phyloP scores from a whole-genome alignment of 495 filamentous ascomycete genomes.

The Daldinia grandis region DNA sequence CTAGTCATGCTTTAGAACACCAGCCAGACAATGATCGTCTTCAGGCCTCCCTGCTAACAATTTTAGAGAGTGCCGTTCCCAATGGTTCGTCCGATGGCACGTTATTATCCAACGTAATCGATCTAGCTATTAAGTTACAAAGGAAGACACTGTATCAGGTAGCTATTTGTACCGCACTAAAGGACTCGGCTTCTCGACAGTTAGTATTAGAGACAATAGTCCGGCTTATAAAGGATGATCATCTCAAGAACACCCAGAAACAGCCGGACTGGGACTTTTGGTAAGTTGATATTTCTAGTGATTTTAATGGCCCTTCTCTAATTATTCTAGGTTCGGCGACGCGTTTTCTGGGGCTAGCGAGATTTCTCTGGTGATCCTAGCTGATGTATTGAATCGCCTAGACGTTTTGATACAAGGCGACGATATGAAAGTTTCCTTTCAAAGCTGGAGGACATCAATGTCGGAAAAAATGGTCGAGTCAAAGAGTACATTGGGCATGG shows the following conservation, averaged over 20 bases:
- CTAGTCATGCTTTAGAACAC: neutral
- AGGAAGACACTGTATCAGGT: neutral
- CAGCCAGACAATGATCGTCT: neutral
- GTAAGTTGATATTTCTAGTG: neutral
- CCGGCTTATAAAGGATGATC: neutral
- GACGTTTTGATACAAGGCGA: neutral
- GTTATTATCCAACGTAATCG: neutral
- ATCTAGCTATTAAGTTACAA: neutral
- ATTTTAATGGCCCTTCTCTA: slow-evolving; percentile 1
- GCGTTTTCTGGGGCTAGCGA: neutral
- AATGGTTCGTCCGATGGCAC: neutral
- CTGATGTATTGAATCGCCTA: neutral
- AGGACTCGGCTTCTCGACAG: neutral
- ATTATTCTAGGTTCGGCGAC: slow-evolving; percentile 19
- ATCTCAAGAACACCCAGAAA: neutral
- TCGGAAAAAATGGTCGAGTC: neutral
- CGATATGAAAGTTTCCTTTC: slow-evolving; percentile 8
- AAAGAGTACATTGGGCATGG: neutral
- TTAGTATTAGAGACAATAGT: neutral
- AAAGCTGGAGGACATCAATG: slow-evolving; percentile 5
- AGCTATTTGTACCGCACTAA: neutral
- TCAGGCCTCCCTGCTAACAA: neutral
- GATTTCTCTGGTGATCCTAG: neutral
- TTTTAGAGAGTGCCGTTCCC: neutral
- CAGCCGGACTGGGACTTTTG: slow-evolving; percentile 15